Evolutionary conservation across 2,329 filamentous ascomycete species (phyloP).

Genomic region (Microthyrium microscopicum): DNA sequence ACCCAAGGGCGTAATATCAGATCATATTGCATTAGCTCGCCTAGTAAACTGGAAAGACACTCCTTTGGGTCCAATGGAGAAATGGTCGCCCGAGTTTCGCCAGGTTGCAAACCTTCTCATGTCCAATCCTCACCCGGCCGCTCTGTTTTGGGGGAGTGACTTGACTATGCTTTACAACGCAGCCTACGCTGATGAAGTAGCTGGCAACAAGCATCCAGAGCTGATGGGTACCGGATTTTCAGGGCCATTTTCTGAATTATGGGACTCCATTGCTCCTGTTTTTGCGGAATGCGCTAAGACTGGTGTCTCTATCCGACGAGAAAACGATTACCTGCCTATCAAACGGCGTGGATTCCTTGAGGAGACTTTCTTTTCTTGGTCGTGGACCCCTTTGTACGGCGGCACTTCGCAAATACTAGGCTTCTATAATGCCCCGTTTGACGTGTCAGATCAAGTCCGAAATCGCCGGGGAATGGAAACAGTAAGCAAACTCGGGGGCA

Average conservation of each 20-base stretch:
- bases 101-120: conserved; percentile 28
- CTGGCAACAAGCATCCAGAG: conserved; percentile 19
- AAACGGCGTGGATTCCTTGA: conserved; percentile 10
- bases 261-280: conserved; percentile 20
- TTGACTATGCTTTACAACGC: conserved; percentile 22
- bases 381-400: conserved; percentile 24
- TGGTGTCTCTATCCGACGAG: conserved; percentile 14
- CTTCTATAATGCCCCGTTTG: conserved; percentile 19
- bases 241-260: conserved; percentile 22
- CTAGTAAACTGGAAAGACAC: conserved; percentile 27
- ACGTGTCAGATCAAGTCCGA: conserved; percentile 22
- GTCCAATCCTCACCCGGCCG: conserved; percentile 26
- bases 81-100: conserved; percentile 26
- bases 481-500: conserved; percentile 22
- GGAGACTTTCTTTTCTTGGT: conserved; percentile 26
- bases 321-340: conserved; percentile 17
- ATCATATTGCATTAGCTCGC: conserved; percentile 16
- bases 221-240: conserved; percentile 19
- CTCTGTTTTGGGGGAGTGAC: conserved; percentile 20
- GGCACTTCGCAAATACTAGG: conserved; percentile 18
- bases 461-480: conserved; percentile 21
- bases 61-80: conserved; percentile 24
- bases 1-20: conserved; percentile 11
- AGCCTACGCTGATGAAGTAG: conserved; percentile 14
- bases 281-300: conserved; percentile 17